Evolutionary conservation across 805 yeast species (phyloP).

Genomic region (Saccharomycopsis fibuligera): DNA sequence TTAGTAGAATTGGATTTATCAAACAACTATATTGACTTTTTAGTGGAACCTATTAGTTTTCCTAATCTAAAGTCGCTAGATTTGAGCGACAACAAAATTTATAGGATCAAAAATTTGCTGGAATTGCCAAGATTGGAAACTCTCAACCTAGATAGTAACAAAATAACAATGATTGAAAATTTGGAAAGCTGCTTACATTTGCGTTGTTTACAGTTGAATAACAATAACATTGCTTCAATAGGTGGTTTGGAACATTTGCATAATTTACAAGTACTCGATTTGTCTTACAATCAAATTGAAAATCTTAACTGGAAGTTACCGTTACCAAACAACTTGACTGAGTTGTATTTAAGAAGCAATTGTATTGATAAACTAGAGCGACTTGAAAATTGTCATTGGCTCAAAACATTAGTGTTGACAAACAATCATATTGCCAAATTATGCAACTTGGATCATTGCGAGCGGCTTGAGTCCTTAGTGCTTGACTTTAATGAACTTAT

Average conservation of each 20-base stretch:
- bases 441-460: too few relatives aligned
- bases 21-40: neutral
- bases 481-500: neutral
- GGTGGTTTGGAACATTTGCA: neutral
- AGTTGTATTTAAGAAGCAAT: too few relatives aligned
- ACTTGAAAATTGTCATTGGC: neutral
- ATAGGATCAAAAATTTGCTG: neutral
- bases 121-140: neutral
- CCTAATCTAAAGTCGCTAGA: slow-evolving; percentile 6
- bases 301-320: neutral
- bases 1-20: slow-evolving; percentile 7
- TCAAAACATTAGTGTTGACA: neutral
- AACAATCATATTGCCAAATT: neutral
- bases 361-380: neutral
- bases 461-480: neutral
- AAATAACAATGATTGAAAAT: neutral
- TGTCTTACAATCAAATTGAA: neutral
- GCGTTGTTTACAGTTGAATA: slow-evolving; percentile 3
- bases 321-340: neutral
- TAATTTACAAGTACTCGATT: neutral
- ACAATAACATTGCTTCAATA: neutral
- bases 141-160: neutral
- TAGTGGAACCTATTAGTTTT: slow-evolving; percentile 5
- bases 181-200: slow-evolving; percentile 9
- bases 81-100: slow-evolving; percentile 6